Percentiles rank a stretch among this genome's conserved stretches.
Evolutionary conservation across 2,329 filamentous ascomycete genomes (phyloP).

Genomic region (Teratosphaeria epicoccoides): DNA sequence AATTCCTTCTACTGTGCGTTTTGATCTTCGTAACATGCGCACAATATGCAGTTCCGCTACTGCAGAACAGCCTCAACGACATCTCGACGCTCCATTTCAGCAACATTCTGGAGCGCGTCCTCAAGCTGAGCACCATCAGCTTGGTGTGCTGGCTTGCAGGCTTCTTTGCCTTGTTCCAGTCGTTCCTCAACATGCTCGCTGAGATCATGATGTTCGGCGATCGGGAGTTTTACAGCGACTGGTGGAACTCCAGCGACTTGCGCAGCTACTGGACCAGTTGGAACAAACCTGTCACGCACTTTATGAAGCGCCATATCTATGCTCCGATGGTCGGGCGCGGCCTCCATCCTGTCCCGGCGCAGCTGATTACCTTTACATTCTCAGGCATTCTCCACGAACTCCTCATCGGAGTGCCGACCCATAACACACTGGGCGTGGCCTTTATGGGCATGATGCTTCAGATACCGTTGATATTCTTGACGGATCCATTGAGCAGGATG

Average conservation of each 20-base stretch:
- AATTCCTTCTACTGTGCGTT: constrained; percentile 66
- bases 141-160: constrained; percentile 94
- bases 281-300: constrained; percentile 96
- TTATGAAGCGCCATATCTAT: constrained; percentile 92
- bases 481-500: constrained; percentile 68
- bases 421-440: constrained; percentile 62
- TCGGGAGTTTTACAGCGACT: constrained; percentile 89
- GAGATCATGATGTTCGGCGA: constrained; percentile 87
- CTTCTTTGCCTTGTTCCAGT: constrained; percentile 95
- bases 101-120: constrained; percentile 75
- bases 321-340: constrained; percentile 63
- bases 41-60: constrained; percentile 83
- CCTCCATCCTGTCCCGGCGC: constrained; percentile 60
- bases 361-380: constrained; percentile 73
- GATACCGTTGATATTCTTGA: constrained; percentile 75
- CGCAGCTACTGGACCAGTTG: constrained; percentile 89
- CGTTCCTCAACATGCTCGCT: constrained; percentile 78
- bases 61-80: constrained; percentile 82
- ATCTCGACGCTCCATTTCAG: constrained; percentile 69
- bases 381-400: constrained; percentile 87
- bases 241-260: constrained; percentile 89
- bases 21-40: constrained; percentile 79
- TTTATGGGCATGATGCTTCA: constrained; percentile 92
- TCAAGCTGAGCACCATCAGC: constrained; percentile 93
- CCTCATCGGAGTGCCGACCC: constrained; percentile 85